These are phyloP conservation scores for Mucor lusitanicus DNA, from an alignment of 371 early-diverging fungal species.

Conservation along the genomic window DNA sequence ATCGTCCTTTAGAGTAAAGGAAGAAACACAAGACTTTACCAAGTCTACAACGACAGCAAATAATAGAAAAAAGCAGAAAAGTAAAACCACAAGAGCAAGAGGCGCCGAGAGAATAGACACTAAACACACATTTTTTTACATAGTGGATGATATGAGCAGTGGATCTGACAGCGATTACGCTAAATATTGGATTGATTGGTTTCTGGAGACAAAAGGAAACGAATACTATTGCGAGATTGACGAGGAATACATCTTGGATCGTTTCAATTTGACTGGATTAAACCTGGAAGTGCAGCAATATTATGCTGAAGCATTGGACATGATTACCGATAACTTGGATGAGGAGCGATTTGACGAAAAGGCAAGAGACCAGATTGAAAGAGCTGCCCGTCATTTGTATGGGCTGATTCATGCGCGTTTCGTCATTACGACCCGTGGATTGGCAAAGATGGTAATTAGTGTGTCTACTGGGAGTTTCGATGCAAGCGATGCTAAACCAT, in stretches of 20 bases:
- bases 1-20: constrained; percentile 5
- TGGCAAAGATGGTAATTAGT: constrained; percentile 77
- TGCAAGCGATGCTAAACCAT: not conserved
- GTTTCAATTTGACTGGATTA: constrained; percentile 96
- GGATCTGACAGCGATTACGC: constrained; percentile 67
- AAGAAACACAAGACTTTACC: constrained; percentile 4
- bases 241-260: constrained; percentile 93
- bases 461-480: not conserved
- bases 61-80: constrained; percentile 6
- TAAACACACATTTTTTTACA: constrained; percentile 20
- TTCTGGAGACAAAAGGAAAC: constrained; percentile 79
- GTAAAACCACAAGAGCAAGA: not conserved
- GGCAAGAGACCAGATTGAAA: constrained; percentile 71
- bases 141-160: constrained; percentile 79
- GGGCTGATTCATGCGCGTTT: constrained; percentile 94
- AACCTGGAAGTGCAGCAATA: constrained; percentile 77
- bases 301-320: constrained; percentile 83
- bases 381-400: constrained; percentile 85
- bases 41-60: constrained; percentile 2
- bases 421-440: constrained; percentile 85
- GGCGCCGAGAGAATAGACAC: too few species aligned
- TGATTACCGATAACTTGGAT: constrained; percentile 86
- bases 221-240: constrained; percentile 95
- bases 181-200: constrained; percentile 88
- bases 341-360: constrained; percentile 71